These are phyloP conservation scores for Boechera retrofracta DNA, from an alignment of 345 rosid species.

Conservation along the genomic window DNA sequence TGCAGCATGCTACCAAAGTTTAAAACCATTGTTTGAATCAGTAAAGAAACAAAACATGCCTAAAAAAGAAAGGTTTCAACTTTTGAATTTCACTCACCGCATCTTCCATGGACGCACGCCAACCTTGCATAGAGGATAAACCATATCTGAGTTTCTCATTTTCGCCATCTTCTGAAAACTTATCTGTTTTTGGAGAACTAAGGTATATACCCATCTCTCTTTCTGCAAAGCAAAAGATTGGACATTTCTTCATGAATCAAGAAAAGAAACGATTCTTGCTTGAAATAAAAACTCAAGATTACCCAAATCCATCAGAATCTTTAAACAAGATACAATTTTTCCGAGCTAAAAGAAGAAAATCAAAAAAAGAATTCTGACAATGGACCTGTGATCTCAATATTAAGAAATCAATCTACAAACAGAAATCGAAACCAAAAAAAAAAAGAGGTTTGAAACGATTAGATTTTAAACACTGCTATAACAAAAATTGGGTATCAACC, in stretches of 20 bases:
- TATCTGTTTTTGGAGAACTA: constrained; percentile 95
- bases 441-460: constrained; percentile 7
- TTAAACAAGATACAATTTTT: not conserved
- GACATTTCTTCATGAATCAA: constrained; percentile 5
- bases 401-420: constrained; percentile 14
- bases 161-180: constrained; percentile 87
- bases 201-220: constrained; percentile 90
- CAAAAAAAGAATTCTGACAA: not conserved
- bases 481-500: not conserved
- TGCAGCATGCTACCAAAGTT: constrained; percentile 78
- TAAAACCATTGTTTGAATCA: constrained; percentile 18
- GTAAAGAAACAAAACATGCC: not conserved
- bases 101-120: constrained; percentile 99
- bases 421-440: not conserved
- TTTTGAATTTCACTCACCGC: constrained; percentile 67
- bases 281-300: not conserved
- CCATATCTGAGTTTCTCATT: constrained; percentile 81
- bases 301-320: not conserved
- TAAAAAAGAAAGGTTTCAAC: constrained; percentile 15
- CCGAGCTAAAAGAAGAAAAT: not conserved
- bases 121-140: constrained; percentile 97
- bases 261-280: not conserved
- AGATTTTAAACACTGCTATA: not conserved
- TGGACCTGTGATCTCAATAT: constrained; percentile 31
- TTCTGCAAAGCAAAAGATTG: constrained; percentile 27